phyloP scores from a whole-genome alignment of 2,329 filamentous ascomycete genomes.

The Aquanectria penicillioides region DNA sequence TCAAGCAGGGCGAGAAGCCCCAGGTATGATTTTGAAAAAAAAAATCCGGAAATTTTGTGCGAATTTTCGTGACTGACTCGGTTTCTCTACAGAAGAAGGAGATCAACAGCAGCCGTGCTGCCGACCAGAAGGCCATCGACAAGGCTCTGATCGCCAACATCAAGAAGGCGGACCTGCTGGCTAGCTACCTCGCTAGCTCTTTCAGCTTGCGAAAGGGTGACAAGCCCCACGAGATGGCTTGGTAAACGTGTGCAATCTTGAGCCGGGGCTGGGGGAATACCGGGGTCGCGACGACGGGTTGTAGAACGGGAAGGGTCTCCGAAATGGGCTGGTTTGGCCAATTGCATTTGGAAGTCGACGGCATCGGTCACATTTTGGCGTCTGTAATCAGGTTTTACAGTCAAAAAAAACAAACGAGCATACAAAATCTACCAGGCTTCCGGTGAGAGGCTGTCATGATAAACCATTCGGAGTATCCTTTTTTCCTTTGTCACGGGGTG shows the following conservation, averaged over 20 bases:
- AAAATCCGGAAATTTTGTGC: constrained; percentile 11
- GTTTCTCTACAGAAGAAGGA: constrained; percentile 85
- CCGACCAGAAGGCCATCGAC: constrained; percentile 98
- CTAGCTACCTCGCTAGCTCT: constrained; percentile 91
- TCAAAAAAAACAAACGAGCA: constrained; percentile 62
- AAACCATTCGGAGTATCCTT: constrained; percentile 36
- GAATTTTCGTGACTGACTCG: constrained; percentile 35
- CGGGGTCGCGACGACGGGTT: constrained; percentile 50
- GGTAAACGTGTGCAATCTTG: constrained; percentile 70
- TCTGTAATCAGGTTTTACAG: constrained; percentile 74
- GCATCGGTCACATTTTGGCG: constrained; percentile 73
- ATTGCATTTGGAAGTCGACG: constrained; percentile 74
- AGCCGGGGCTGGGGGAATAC: constrained; percentile 41
- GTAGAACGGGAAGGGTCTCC: constrained; percentile 58
- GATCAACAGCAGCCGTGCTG: constrained; percentile 88
- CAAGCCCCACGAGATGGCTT: constrained; percentile 99
- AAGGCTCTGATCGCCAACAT: constrained; percentile 94
- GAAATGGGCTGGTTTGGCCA: constrained; percentile 68
- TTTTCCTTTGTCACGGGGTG: constrained; percentile 24
- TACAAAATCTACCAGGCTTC: constrained; percentile 50
- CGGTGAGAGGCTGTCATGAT: constrained; percentile 47
- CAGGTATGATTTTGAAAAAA: constrained; percentile 72
- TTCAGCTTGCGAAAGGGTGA: constrained; percentile 99
- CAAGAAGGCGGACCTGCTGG: constrained; percentile 97
- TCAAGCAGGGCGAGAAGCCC: constrained; percentile 98